Evolutionary conservation across 768 basidiomycete species (phyloP).

Genomic region (Termitomyces heimii): DNA sequence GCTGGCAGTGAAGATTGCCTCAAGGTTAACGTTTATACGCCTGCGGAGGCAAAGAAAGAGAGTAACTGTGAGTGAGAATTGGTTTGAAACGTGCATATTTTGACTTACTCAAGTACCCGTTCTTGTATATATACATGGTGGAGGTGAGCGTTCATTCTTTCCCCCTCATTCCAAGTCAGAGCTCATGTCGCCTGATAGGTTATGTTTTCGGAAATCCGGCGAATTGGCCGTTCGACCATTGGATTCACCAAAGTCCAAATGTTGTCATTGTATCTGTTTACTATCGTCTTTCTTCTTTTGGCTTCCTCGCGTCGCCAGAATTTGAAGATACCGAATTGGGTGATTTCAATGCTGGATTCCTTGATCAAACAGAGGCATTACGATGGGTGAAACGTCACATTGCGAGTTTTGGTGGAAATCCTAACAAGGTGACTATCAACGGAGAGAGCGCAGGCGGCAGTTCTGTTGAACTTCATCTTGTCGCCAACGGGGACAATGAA

Average conservation of each 20-base stretch:
- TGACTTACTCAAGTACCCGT: constrained; percentile 31
- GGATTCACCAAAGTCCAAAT: constrained; percentile 58
- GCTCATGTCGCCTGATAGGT: constrained; percentile 21
- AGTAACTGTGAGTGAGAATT: constrained; percentile 36
- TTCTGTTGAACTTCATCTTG: constrained; percentile 53
- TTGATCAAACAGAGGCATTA: constrained; percentile 57
- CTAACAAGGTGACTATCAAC: constrained; percentile 48
- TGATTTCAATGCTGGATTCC: constrained; percentile 15
- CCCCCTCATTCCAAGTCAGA: background rate
- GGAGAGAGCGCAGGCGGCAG: constrained; percentile 56
- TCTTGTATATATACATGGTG: constrained; percentile 44
- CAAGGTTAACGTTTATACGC: constrained; percentile 61
- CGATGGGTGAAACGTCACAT: constrained; percentile 63
- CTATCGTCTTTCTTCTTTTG: constrained; percentile 58
- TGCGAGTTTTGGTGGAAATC: constrained; percentile 58
- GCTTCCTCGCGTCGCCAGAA: constrained; percentile 51
- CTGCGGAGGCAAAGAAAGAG: constrained; percentile 36
- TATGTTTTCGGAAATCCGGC: constrained; percentile 56
- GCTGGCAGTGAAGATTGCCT: constrained; percentile 64
- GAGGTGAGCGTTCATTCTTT: constrained; percentile 22
- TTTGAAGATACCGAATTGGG: constrained; percentile 32
- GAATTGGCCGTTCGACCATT: constrained; percentile 63
- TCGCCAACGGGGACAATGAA: constrained; percentile 31
- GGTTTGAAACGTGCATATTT: background rate
- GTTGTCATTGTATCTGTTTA: constrained; percentile 63